Evolutionary conservation across 768 basidiomycete genomes (phyloP), one percentile per base, ranked within the genome.

Genomic region (Coprinopsis sp.): DNA sequence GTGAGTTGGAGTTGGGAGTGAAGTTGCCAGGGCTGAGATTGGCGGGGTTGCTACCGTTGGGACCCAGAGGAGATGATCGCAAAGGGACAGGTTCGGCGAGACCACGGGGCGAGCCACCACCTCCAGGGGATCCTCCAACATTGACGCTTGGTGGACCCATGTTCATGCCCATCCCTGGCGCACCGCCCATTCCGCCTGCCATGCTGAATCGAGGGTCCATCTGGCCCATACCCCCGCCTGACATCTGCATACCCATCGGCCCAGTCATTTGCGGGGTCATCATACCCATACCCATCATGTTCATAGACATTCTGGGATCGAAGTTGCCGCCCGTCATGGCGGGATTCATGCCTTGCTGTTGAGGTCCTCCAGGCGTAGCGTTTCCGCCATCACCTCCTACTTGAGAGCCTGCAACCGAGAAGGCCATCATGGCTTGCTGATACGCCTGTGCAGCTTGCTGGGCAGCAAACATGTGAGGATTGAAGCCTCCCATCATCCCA

Each of bases 341-440:
- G 14, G 78, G 79, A 43, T 73, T 49, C 36, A 52, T 72, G 51
- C 77, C 59, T 34, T 69, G 67, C 22, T 64, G 59, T 10, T 62
- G 55, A 27, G 63, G 58, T 37, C 64, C 69, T n/a, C 67, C 70
- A 51, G 70, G n/a, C n/a, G n/a, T 76, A 4, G 46, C 64, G 38
- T 64, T 68, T 11, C 68, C 74, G 49, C 72, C 77, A 6, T 75
- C 76, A 3, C 76, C 84, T n/a, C 79, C 82, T 31, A 72, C 69
- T 51, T 87, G 84, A 3, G 83, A 85, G 25, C 86, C 88, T n/a
- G 81, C 79, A 12, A 73, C 68, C 11, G 87, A 88, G 57, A 83
- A 85, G 14, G 83, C 78, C 74, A 87, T 78, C 88, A 91, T 91
- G 16, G 88, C 87, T 59, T 90, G 87, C 59, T 91, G 90, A 64